A percentile compares a stretch with the other conserved stretches of the same genome.
Conservation (phyloP, 1,284 basidiomycete genomes). For the Anthracocystis setariae region DNA sequence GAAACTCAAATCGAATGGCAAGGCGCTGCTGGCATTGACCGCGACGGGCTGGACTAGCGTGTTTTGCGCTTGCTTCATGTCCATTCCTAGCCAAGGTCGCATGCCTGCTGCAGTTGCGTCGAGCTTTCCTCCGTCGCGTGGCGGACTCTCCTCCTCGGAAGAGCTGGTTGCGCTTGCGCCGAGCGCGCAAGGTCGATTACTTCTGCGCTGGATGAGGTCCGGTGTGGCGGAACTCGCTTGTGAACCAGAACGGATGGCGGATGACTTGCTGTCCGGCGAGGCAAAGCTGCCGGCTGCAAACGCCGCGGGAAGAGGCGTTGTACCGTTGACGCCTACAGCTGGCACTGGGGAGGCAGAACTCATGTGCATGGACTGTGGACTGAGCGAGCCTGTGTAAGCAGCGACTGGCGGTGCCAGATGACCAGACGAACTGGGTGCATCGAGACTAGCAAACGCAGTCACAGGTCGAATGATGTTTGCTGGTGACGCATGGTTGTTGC, state of each 20-base stretch:
- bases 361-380: slow-evolving; percentile 7
- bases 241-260: slow-evolving; percentile 21
- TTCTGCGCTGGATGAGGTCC: slow-evolving; percentile 16
- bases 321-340: neutral
- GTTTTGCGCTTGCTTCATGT: slow-evolving; percentile 3
- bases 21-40: slow-evolving; percentile 21
- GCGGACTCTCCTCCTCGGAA: slow-evolving; percentile 38
- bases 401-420: slow-evolving; percentile 19
- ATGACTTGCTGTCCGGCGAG: slow-evolving; percentile 9
- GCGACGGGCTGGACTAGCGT: slow-evolving; percentile 20
- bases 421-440: slow-evolving; percentile 2
- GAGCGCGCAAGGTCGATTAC: neutral
- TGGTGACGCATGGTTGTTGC: slow-evolving; percentile 5
- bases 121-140: slow-evolving; percentile 5
- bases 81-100: neutral
- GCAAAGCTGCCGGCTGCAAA: slow-evolving; percentile 6
- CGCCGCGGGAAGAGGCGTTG: neutral
- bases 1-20: slow-evolving; percentile 24
- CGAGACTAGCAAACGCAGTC: slow-evolving; percentile 27
- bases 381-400: slow-evolving; percentile 5
- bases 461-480: slow-evolving; percentile 27
- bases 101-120: slow-evolving; percentile 11
- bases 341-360: slow-evolving; percentile 19
- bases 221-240: slow-evolving; percentile 33
- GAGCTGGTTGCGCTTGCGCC: slow-evolving; percentile 23